Conservation (phyloP, 768 basidiomycete species). For the Termitomyces sp. region DNA sequence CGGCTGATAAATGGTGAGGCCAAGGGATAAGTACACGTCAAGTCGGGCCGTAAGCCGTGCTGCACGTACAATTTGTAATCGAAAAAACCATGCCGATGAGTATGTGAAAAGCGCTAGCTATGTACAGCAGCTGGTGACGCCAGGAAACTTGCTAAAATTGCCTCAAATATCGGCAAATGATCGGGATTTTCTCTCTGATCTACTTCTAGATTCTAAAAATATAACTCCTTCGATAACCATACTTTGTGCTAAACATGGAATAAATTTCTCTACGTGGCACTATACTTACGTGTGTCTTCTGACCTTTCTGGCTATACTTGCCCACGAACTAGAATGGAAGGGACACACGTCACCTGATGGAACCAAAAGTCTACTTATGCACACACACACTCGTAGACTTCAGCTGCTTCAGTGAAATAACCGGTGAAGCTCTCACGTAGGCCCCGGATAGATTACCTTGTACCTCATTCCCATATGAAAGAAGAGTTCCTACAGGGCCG, state of each 20-base stretch:
- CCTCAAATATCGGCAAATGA: no score
- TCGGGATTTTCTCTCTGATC: no score
- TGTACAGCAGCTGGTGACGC: no score
- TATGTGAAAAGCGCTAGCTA: no score
- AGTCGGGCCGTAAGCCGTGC: not conserved
- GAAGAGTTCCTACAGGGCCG: not conserved
- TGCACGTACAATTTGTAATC: no score
- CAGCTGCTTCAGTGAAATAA: not conserved
- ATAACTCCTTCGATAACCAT: no score
- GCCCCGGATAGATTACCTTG: not conserved
- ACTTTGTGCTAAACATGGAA: not conserved
- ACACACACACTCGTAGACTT: not conserved
- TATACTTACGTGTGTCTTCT: no score
- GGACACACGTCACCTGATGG: not conserved
- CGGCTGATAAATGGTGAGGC: slow-evolving; percentile 1
- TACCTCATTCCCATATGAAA: not conserved
- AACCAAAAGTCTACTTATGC: not conserved
- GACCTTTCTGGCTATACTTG: no score
- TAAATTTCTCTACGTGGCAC: not conserved
- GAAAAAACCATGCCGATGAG: no score
- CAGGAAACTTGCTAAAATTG: no score
- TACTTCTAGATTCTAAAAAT: no score
- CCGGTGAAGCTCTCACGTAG: not conserved
- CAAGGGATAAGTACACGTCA: not conserved
- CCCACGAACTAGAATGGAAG: no score